Base-by-base conservation (phyloP, 441 rosid genomes). In the Pelargonium cotyledonis region DNA sequence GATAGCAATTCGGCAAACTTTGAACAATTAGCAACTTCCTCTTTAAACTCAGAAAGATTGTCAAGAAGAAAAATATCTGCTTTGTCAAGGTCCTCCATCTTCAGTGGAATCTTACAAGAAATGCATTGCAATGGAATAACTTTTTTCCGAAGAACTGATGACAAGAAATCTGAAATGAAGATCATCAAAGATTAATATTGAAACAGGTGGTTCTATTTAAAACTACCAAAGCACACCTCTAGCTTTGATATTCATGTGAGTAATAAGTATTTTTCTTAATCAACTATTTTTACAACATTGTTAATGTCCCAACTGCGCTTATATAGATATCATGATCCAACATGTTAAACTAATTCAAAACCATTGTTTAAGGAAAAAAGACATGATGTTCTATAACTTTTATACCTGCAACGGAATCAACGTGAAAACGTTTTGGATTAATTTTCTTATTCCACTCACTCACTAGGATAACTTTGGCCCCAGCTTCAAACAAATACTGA, bases 11-110 rank as follows among this genome's bases (percentile, higher is more conserved):
- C 75, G 49, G 89, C 80, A 44, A 89, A 85, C 40, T 74, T 72
- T 35, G 71, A 62, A 78, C 85, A 79, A 79, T 89, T 85, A 68
- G 85, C 83, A 81, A 76, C 83, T 80, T 89, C 95, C 73, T 77
- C 88, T 78, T 82, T 89, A 69, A 80, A 78, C 63, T 76, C 71
- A 11, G 85, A 77, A 71, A 89, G 89, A 75, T 85, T 87, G 76
- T 80, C 83, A 19, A 85, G 82, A 71, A 89, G 86, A 70, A 85
- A 64, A 65, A 81, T 72, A 63, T 80, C 79, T 55, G 77, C 76
- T 58, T 73, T 70, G 70, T 75, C 69, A 40, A 82, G 68, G 65
- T 31, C 73, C 76, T 82, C 83, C 73, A 43, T 67, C 68, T 73
- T 78, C 72, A 72, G 53, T 35, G 73, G 73, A 65, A 49, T 60